A percentile compares a stretch with the other conserved stretches of the same genome.
phyloP scores from a whole-genome alignment of 1,139 yeast genomes.

The Diutina catenulata region DNA sequence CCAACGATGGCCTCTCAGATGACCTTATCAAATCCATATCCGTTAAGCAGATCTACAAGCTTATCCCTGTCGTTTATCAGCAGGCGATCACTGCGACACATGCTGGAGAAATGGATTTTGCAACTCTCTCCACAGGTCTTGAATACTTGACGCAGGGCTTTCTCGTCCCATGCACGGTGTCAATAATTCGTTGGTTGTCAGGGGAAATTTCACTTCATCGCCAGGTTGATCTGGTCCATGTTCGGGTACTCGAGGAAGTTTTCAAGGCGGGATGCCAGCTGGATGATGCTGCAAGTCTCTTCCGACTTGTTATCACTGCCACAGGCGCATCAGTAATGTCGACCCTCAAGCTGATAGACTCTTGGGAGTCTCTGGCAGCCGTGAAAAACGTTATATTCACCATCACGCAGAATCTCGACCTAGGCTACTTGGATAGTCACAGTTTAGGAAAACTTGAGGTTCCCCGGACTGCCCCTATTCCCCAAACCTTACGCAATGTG shows the following conservation, averaged over 20 bases:
- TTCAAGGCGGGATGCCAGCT: slow-evolving; percentile 8
- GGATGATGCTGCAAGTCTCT: slow-evolving; percentile 7
- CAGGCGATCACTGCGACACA: slow-evolving; percentile 60
- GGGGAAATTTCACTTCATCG: slow-evolving; percentile 7
- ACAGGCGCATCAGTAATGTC: slow-evolving; percentile 8
- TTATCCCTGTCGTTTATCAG: slow-evolving; percentile 64
- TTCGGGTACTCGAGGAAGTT: slow-evolving; percentile 8
- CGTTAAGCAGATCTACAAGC: slow-evolving; percentile 53
- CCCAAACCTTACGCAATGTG: slow-evolving; percentile 6
- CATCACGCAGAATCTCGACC: not conserved
- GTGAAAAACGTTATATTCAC: not conserved
- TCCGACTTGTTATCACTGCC: slow-evolving; percentile 8
- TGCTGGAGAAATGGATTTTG: slow-evolving; percentile 32
- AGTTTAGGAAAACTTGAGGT: not conserved
- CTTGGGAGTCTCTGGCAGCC: slow-evolving; percentile 5
- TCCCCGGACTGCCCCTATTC: not conserved
- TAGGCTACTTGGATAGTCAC: not conserved
- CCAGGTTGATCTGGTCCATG: slow-evolving; percentile 7
- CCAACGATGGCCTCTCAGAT: slow-evolving; percentile 76
- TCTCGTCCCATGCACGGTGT: slow-evolving; percentile 27
- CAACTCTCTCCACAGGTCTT: slow-evolving; percentile 26
- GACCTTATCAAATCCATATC: slow-evolving; percentile 59
- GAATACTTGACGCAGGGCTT: slow-evolving; percentile 34
- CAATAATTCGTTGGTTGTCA: slow-evolving; percentile 21
- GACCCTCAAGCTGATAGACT: not conserved